Evolutionary conservation across 805 yeast genomes (phyloP).

Genomic region (Nakazawaea populi): DNA sequence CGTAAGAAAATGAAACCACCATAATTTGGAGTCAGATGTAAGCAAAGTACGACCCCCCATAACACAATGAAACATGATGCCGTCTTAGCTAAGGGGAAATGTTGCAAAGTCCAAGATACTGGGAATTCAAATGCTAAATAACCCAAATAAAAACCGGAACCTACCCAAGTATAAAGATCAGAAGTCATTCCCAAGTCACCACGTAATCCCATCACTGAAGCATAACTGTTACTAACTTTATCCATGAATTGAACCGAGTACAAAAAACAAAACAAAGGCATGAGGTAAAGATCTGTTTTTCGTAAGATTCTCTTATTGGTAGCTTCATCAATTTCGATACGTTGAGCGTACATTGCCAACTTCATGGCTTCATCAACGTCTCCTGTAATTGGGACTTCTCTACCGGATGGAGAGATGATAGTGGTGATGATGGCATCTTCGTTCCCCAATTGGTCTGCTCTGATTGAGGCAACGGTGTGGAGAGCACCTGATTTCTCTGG

Average conservation of each 20-base stretch:
- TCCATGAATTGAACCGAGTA: slow-evolving; percentile 55
- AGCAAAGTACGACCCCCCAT: slow-evolving; percentile 30
- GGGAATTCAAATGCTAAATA: slow-evolving; percentile 27
- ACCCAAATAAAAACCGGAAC: slow-evolving; percentile 31
- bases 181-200: slow-evolving; percentile 30
- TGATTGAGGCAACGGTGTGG: slow-evolving; percentile 12
- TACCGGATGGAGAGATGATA: slow-evolving; percentile 14
- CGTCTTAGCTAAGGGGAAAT: slow-evolving; percentile 31
- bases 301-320: slow-evolving; percentile 19
- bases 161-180: slow-evolving; percentile 26
- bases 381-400: slow-evolving; percentile 17
- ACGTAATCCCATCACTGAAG: slow-evolving; percentile 32
- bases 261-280: slow-evolving; percentile 42
- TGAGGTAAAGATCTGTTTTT: slow-evolving; percentile 44
- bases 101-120: slow-evolving; percentile 31
- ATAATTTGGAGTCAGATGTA: slow-evolving; percentile 28
- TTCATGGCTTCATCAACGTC: slow-evolving; percentile 44
- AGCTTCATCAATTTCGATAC: slow-evolving; percentile 19
- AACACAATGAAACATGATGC: slow-evolving; percentile 23
- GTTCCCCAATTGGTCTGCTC: slow-evolving; percentile 14
- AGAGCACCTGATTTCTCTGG: slow-evolving; percentile 15
- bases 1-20: slow-evolving; percentile 40
- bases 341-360: slow-evolving; percentile 29
- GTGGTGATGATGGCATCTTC: slow-evolving; percentile 12
- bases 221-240: slow-evolving; percentile 38